Evolutionary conservation across 371 early-diverging fungal species (phyloP).

Genomic region (Umbelopsis sp.): DNA sequence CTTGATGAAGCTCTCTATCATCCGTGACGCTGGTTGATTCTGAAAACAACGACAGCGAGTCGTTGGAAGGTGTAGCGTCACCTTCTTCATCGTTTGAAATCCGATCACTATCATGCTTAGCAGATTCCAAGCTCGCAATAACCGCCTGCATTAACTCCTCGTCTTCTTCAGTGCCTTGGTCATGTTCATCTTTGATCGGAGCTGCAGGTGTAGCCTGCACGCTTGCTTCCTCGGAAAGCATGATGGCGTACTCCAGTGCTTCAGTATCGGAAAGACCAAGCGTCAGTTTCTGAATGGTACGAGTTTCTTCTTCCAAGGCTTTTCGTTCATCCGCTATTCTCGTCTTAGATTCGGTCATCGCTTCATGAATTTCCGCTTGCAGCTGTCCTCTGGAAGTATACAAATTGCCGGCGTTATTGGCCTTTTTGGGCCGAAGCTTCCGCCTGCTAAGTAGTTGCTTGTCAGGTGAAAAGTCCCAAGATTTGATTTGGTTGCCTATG

Average conservation of each 20-base stretch:
- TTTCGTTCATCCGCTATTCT: constrained; percentile 36
- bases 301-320: constrained; percentile 33
- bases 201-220: background rate
- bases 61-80: background rate
- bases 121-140: constrained; percentile 42
- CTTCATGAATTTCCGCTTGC: constrained; percentile 44
- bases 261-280: constrained; percentile 51
- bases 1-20: background rate
- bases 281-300: constrained; percentile 34
- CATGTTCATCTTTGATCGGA: constrained; percentile 1
- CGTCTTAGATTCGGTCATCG: constrained; percentile 41
- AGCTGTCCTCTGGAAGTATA: constrained; percentile 28
- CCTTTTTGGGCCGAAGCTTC: constrained; percentile 28
- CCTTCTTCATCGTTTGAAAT: constrained; percentile 2
- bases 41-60: background rate
- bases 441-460: constrained; percentile 37
- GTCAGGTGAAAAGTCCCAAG: constrained; percentile 53
- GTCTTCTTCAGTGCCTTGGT: constrained; percentile 38
- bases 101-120: constrained; percentile 1
- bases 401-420: constrained; percentile 19
- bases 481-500: constrained; percentile 49
- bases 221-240: constrained; percentile 44
- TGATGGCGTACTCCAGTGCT: constrained; percentile 51
- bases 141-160: constrained; percentile 49
- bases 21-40: background rate